Evolutionary conservation across 148 eudicot species (phyloP), one percentile per base, ranked within the genome.

Genomic region (Heliosperma pusillum): DNA sequence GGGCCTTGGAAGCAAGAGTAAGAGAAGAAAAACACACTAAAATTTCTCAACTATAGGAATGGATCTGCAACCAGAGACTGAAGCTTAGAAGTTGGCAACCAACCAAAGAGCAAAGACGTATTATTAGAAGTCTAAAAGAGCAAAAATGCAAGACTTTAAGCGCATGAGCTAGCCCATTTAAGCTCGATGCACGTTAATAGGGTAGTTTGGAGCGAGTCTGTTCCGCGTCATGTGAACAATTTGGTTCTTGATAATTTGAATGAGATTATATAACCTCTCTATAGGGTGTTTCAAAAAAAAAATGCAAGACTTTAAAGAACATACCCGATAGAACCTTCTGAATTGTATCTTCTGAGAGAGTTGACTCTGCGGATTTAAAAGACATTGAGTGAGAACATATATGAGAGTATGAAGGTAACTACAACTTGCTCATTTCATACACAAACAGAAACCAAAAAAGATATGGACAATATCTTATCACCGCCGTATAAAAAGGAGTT

Each of bases 271-370:
- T n/a, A n/a, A n/a, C n/a, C n/a, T n/a, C n/a, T n/a, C n/a, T n/a
- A n/a, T n/a, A n/a, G n/a, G n/a, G n/a, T n/a, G n/a, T n/a, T n/a
- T n/a, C n/a, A n/a, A n/a, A n/a, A n/a, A n/a, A n/a, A n/a, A n/a
- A n/a, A n/a, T n/a, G n/a, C n/a, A n/a, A n/a, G 19, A 22, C 53
- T 40, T 17, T 20, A 2, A 64, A 10, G 17, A 27, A 63, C 81
- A 73, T 83, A 91, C 98, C 97, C 68, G 93, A 86, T 42, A 95
- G 71, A 80, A 88, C 85, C 80, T 92, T 95, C 57, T 90, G 89
- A 79, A 95, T 78, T 45, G 91, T 89, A 73, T 90, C 92, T 85
- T 92, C 91, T 4, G 96, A 89, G 74, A 95, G 86, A 69, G 77
- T 76, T 80, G 89, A 79, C 78, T 83, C 92, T 80, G 89, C 68